These are phyloP conservation scores for Carex parvula DNA, from an alignment of 176 grass and related monocot species.

Conservation along the genomic window DNA sequence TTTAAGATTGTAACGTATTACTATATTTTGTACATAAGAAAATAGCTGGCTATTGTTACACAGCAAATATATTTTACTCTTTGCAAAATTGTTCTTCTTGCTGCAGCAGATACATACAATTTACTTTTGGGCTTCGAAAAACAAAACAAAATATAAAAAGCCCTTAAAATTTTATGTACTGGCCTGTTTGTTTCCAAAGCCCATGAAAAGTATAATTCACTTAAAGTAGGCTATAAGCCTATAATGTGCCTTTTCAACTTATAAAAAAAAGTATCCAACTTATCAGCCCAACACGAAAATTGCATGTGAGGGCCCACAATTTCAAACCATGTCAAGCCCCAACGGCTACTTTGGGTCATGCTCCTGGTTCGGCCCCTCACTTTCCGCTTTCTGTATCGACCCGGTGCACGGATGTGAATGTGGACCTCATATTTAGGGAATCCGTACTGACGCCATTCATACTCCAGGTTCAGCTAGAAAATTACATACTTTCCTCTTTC, in stretches of 20 bases:
- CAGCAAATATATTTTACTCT: too few relatives aligned
- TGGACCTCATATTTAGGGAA: not conserved
- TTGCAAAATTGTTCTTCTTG: not conserved
- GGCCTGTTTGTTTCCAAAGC: not conserved
- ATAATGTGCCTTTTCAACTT: not conserved
- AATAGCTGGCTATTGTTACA: not conserved
- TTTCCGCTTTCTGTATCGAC: not conserved
- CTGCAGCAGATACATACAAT: not conserved
- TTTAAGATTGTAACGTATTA: conserved; percentile 17
- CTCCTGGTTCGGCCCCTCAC: not conserved
- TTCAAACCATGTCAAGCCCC: not conserved
- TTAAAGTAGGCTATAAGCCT: not conserved
- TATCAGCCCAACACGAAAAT: conserved; percentile 13
- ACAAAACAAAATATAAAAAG: not conserved
- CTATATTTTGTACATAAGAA: conserved; percentile 25
- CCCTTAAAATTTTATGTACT: not conserved
- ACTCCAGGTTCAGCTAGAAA: not conserved
- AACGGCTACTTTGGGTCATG: conserved; percentile 36
- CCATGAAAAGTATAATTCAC: not conserved
- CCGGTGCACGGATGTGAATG: not conserved
- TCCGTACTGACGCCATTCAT: not conserved
- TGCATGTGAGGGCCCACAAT: not conserved
- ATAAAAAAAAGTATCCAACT: not conserved
- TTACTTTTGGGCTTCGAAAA: not conserved
- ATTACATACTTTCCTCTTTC: not conserved